Evolutionary conservation across 1,284 basidiomycete species (phyloP).

Genomic region (Pyrrhoderma noxium): DNA sequence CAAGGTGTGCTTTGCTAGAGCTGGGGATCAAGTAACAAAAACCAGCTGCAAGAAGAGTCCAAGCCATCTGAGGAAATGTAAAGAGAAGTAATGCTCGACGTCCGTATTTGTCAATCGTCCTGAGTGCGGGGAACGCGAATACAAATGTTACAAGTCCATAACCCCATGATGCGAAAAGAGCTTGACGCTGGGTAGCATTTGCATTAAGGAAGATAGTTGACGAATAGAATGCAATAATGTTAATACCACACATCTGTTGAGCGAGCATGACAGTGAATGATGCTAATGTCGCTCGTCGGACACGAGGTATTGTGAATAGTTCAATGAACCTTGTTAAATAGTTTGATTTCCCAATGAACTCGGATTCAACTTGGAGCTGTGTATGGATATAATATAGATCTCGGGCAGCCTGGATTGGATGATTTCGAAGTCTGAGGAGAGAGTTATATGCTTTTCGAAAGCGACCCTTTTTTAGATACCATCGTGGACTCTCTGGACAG

Average conservation of each 20-base stretch:
- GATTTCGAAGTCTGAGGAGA: constrained; percentile 54
- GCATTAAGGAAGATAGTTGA: constrained; percentile 59
- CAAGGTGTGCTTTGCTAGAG: constrained; percentile 33
- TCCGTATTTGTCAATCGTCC: constrained; percentile 51
- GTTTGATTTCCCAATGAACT: constrained; percentile 40
- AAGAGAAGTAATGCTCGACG: constrained; percentile 52
- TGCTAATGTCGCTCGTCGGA: constrained; percentile 66
- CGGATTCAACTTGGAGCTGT: constrained; percentile 47
- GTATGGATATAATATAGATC: constrained; percentile 53
- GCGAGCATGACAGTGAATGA: constrained; percentile 63
- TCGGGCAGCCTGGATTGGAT: constrained; percentile 55
- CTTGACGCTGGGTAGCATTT: constrained; percentile 39
- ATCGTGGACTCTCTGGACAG: constrained; percentile 56
- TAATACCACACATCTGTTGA: constrained; percentile 50
- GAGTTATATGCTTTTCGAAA: constrained; percentile 52
- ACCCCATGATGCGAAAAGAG: constrained; percentile 62
- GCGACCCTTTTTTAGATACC: constrained; percentile 61
- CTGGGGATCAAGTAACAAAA: constrained; percentile 46
- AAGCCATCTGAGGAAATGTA: constrained; percentile 55
- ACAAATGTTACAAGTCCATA: constrained; percentile 66
- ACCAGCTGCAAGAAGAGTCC: constrained; percentile 52
- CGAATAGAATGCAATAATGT: constrained; percentile 61
- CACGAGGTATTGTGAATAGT: constrained; percentile 60
- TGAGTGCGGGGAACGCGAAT: constrained; percentile 60
- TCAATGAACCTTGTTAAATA: constrained; percentile 46